Evolutionary conservation across 2,329 filamentous ascomycete genomes (phyloP).

Genomic region (Penicillium sp.): DNA sequence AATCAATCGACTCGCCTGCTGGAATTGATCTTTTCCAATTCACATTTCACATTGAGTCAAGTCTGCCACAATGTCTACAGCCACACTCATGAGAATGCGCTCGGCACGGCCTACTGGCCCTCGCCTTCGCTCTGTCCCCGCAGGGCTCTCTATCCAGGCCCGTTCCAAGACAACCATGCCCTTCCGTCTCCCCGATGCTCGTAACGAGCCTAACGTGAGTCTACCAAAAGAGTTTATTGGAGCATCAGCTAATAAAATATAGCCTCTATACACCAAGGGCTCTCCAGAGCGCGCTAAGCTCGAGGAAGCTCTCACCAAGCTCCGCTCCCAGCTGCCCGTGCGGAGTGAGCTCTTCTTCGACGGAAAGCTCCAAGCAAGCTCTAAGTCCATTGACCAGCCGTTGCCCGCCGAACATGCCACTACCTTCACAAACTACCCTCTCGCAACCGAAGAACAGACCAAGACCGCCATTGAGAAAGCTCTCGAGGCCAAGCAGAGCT

Average conservation of each 20-base stretch:
- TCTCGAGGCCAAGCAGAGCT: constrained; percentile 75
- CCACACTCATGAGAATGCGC: constrained; percentile 19
- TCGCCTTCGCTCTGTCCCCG: constrained; percentile 13
- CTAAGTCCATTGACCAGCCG: constrained; percentile 28
- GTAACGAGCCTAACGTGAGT: constrained; percentile 40
- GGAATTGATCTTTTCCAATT: background rate
- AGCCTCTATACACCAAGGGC: constrained; percentile 30
- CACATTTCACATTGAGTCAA: background rate
- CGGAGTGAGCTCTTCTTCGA: constrained; percentile 32
- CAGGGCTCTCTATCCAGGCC: constrained; percentile 13
- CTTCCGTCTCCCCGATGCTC: constrained; percentile 33
- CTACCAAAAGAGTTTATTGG: background rate
- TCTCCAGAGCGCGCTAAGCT: constrained; percentile 38
- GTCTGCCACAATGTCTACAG: constrained; percentile 18
- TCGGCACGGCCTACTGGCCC: constrained; percentile 15
- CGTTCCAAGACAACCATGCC: constrained; percentile 30
- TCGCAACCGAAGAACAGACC: constrained; percentile 74
- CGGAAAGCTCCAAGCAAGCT: constrained; percentile 27
- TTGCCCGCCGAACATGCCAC: constrained; percentile 42
- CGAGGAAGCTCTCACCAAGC: constrained; percentile 30
- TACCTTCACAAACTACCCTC: constrained; percentile 77
- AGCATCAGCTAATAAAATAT: background rate
- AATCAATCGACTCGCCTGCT: background rate
- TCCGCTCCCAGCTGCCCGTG: constrained; percentile 37
- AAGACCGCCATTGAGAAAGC: constrained; percentile 76